phyloP scores from a whole-genome alignment of 441 rosid species.

The Croton laevigatus region DNA sequence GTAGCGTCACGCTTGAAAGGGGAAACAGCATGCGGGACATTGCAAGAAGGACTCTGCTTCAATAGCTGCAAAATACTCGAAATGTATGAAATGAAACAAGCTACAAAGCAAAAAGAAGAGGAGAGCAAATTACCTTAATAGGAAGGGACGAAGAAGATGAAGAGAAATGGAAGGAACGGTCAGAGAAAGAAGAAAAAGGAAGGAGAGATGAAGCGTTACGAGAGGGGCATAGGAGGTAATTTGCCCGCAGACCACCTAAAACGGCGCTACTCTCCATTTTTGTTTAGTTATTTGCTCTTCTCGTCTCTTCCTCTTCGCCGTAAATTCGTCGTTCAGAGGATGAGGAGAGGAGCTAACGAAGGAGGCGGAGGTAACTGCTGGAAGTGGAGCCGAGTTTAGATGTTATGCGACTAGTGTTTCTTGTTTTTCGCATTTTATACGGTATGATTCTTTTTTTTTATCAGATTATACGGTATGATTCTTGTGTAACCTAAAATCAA shows the following conservation, averaged over 20 bases:
- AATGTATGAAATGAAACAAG: not conserved
- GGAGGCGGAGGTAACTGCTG: no score
- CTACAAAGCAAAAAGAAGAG: not conserved
- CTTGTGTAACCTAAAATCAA: no score
- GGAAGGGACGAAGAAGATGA: conserved; percentile 25
- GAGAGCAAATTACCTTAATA: conserved; percentile 37
- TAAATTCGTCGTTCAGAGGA: not conserved
- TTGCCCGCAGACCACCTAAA: conserved; percentile 27
- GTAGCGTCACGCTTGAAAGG: conserved; percentile 39
- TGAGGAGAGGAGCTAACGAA: no score
- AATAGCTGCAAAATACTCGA: conserved; percentile 28
- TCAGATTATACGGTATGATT: no score
- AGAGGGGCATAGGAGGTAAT: conserved; percentile 36
- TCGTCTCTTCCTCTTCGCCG: not conserved
- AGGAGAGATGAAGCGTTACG: conserved; percentile 28
- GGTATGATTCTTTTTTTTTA: no score
- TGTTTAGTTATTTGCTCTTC: not conserved
- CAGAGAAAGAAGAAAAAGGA: conserved; percentile 12
- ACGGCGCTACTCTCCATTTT: conserved; percentile 50
- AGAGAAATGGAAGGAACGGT: not conserved
- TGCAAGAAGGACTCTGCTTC: conserved; percentile 28
- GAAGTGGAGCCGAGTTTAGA: no score
- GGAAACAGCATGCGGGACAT: conserved; percentile 32
- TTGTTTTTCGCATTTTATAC: no score
- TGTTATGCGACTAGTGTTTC: no score